These are phyloP conservation scores for Chimonanthus praecox DNA, from an alignment of 164 flowering plant species.

Conservation along the genomic window DNA sequence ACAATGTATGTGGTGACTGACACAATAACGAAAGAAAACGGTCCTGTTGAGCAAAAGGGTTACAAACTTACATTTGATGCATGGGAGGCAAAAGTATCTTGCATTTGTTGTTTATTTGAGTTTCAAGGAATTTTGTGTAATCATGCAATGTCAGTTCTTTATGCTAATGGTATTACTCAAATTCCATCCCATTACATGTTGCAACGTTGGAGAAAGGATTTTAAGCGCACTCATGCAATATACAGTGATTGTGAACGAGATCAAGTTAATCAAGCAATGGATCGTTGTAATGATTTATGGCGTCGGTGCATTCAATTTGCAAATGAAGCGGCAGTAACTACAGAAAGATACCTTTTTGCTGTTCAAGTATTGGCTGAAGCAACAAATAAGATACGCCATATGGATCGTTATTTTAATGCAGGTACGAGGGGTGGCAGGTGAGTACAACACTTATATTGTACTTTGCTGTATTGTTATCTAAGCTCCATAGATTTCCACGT, in stretches of 20 bases:
- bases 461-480: no score
- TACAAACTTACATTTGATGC: background rate
- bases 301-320: background rate
- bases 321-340: background rate
- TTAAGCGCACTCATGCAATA: background rate
- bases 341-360: background rate
- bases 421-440: background rate
- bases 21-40: background rate
- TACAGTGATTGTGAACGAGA: background rate
- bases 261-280: background rate
- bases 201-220: conserved; percentile 1
- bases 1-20: background rate
- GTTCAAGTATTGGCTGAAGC: background rate
- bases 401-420: background rate
- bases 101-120: background rate
- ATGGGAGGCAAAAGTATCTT: background rate
- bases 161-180: background rate
- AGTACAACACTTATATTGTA: no score
- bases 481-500: no score
- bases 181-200: background rate
- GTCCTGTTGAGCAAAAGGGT: background rate
- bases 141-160: background rate
- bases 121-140: conserved; percentile 2
- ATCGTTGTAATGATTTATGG: background rate
- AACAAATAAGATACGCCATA: background rate